Percentiles rank a stretch among this genome's conserved stretches.
phyloP scores from a whole-genome alignment of 805 yeast genomes.

The Starmerella floris region DNA sequence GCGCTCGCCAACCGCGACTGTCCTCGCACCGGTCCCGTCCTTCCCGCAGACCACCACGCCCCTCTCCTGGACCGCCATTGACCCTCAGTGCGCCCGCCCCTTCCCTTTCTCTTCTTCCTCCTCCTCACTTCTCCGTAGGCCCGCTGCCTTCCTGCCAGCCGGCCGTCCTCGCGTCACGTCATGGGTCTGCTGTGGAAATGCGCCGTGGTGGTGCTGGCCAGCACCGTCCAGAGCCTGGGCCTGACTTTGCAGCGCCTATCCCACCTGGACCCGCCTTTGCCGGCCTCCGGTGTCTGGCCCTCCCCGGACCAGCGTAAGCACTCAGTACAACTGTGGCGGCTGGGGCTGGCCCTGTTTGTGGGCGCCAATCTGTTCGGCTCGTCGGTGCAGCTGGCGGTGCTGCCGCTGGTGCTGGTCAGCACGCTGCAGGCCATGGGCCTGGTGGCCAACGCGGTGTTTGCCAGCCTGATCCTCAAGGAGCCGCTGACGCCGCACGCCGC shows the following conservation, averaged over 20 bases:
- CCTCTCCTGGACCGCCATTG: no score
- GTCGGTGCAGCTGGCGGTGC: slow-evolving; percentile 65
- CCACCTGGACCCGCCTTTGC: slow-evolving; percentile 32
- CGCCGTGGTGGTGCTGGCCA: slow-evolving; percentile 55
- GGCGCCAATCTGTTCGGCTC: slow-evolving; percentile 68
- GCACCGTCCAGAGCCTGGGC: slow-evolving; percentile 71
- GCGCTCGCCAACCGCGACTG: no score
- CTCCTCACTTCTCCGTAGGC: no score
- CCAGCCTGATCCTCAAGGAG: slow-evolving; percentile 54
- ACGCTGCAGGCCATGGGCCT: slow-evolving; percentile 79
- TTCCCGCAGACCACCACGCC: no score
- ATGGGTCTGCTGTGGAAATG: slow-evolving; percentile 12
- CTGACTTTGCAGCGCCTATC: slow-evolving; percentile 71
- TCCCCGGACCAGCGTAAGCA: slow-evolving; percentile 1
- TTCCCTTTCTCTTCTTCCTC: no score
- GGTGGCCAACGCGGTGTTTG: slow-evolving; percentile 71
- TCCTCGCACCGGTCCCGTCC: no score
- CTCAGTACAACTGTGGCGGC: slow-evolving; percentile 41
- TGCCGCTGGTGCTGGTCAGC: slow-evolving; percentile 65
- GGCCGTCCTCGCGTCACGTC: no score
- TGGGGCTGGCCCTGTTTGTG: slow-evolving; percentile 60
- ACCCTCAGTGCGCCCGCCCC: no score
- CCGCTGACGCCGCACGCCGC: slow-evolving; percentile 45
- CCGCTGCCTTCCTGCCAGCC: no score
- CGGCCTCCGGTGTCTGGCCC: slow-evolving; percentile 1